Percentiles rank a stretch among this genome's conserved stretches.
These are phyloP conservation scores for Wickerhamiella azymoides DNA, from an alignment of 805 yeast species.

Conservation along the genomic window DNA sequence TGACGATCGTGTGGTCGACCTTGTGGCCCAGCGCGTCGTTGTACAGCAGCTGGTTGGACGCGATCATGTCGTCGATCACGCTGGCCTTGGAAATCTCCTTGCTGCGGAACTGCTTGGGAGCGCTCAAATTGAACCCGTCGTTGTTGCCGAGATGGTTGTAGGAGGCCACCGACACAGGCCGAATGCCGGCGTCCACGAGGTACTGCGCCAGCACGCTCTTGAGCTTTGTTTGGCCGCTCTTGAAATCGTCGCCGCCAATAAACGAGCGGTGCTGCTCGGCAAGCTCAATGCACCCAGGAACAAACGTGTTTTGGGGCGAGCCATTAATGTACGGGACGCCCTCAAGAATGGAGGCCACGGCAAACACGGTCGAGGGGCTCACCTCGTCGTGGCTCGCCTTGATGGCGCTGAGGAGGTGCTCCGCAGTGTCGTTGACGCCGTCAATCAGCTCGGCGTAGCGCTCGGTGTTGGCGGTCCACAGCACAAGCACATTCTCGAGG, in stretches of 20 bases:
- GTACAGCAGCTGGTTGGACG: slow-evolving; percentile 71
- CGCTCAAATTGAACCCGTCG: slow-evolving; percentile 83
- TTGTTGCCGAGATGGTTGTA: slow-evolving; percentile 94
- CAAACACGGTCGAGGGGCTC: slow-evolving; percentile 87
- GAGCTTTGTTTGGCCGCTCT: slow-evolving; percentile 89
- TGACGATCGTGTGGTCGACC: slow-evolving; percentile 89
- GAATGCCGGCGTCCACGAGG: slow-evolving; percentile 93
- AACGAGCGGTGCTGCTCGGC: slow-evolving; percentile 64
- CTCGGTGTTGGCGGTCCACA: slow-evolving; percentile 98
- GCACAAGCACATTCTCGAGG: slow-evolving; percentile 75
- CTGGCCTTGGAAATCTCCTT: slow-evolving; percentile 89
- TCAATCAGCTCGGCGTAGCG: slow-evolving; percentile 64
- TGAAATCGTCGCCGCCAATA: slow-evolving; percentile 96
- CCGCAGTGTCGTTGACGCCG: slow-evolving; percentile 83
- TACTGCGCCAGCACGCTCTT: slow-evolving; percentile 95
- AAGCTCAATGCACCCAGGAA: slow-evolving; percentile 83
- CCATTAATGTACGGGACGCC: slow-evolving; percentile 86
- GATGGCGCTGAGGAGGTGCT: slow-evolving; percentile 57
- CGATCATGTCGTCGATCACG: slow-evolving; percentile 89
- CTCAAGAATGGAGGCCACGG: slow-evolving; percentile 85
- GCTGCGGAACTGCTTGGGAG: slow-evolving; percentile 87
- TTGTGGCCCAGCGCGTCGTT: slow-evolving; percentile 62
- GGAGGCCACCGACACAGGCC: slow-evolving; percentile 87
- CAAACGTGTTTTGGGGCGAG: slow-evolving; percentile 95
- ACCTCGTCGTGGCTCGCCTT: slow-evolving; percentile 71